phyloP scores from a whole-genome alignment of 768 basidiomycete species.

The Leucosporidium yakuticum region DNA sequence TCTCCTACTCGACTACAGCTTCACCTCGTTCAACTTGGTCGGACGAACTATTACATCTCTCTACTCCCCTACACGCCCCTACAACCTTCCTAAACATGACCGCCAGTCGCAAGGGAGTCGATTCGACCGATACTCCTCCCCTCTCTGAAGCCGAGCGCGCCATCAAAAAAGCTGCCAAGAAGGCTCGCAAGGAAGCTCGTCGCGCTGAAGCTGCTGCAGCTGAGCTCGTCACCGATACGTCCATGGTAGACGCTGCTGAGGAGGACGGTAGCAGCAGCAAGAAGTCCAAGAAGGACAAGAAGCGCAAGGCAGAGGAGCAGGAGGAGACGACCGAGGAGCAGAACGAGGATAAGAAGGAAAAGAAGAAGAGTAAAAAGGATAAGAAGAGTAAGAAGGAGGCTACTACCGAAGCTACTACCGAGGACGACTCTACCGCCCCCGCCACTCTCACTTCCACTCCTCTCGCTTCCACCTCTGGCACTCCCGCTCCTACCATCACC shows the following conservation, averaged over 20 bases:
- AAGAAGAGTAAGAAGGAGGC: conserved; percentile 35
- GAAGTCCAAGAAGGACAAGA: conserved; percentile 43
- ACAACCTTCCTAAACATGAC: no score
- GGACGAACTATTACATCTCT: no score
- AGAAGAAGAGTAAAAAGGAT: conserved; percentile 34
- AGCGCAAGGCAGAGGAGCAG: conserved; percentile 38
- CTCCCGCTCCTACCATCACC: conserved; percentile 39
- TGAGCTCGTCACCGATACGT: conserved; percentile 6
- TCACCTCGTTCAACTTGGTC: no score
- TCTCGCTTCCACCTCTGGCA: conserved; percentile 40
- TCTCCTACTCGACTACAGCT: no score
- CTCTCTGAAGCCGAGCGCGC: conserved; percentile 3
- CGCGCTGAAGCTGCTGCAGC: background rate
- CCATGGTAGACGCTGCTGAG: conserved; percentile 7
- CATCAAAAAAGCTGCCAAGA: conserved; percentile 32
- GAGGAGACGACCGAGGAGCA: conserved; percentile 3
- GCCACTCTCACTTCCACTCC: conserved; percentile 37
- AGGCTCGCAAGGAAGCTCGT: conserved; percentile 27
- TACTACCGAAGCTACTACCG: conserved; percentile 5
- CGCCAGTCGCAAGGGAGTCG: conserved; percentile 4
- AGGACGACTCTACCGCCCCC: conserved; percentile 12
- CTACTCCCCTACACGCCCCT: no score
- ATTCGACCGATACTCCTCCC: conserved; percentile 11
- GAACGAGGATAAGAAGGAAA: conserved; percentile 30
- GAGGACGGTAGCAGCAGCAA: conserved; percentile 8